Base-by-base conservation (phyloP, 169 alveolate species). In the Plasmodium gonderi region DNA sequence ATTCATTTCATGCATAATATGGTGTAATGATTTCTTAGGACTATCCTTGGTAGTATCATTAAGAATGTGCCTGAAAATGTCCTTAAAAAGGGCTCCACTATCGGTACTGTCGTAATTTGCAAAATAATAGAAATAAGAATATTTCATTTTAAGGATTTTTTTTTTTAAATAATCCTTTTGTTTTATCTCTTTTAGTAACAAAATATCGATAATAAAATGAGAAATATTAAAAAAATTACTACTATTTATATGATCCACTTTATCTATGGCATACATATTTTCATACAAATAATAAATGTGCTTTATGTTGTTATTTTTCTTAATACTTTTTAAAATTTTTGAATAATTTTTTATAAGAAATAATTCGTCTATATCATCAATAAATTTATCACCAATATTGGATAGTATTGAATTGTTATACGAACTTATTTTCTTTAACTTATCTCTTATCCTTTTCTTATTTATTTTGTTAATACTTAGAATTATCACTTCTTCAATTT, bases 221-320 rank as follows among this genome's bases (percentile, higher is more conserved):
- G 93, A 74, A 49, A 87, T 74, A 33, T 87, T 87, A 40, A 87
- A 87, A 54, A 87, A n/a, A 75, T 87, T 75, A 40, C 93, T 87
- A 29, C 93, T 78, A 42, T 87, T 87, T 26, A 87, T 87, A 51
- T 74, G 45, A 87, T 74, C 89, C 45, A 87, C 20, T 75, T 87
- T 87, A 12, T 75, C 79, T 51, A 87, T 87, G 42, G 64, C 89
- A 87, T 87, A 87, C 93, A 87, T 87, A 87, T 74, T 87, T 87
- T 87, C 80, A 87, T 87, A 87, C 45, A 87, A 60, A 75, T 87
- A 54, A 87, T 87, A 87, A 51, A 75, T 87, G 45, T 87, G 93
- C 45, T 42, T 36, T 36, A 87, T 87, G 42, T 40, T 75, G 23
- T 87, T 20, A n/a, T 87, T 87, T 49, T 64, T 40, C 44, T 54